Evolutionary conservation across 1,284 basidiomycete species (phyloP), one percentile per base, ranked within the genome.

Genomic region (Ustanciosporium gigantosporum): DNA sequence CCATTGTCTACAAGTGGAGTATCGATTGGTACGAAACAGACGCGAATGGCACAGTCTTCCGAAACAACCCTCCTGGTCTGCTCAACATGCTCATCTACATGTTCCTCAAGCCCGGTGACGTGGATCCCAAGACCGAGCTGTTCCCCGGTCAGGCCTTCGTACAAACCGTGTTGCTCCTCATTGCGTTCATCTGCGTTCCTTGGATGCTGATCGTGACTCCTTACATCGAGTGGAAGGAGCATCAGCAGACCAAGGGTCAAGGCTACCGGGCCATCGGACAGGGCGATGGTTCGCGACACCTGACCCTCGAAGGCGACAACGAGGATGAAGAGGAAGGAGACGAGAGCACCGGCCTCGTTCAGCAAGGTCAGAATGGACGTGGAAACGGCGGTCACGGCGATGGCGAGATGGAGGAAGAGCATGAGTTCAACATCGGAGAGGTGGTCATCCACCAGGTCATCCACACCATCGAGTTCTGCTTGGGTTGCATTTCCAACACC

Each of bases 401-500:
- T 83, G 61, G 73, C 68, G 86, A 86, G 41, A 86, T 85, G 49
- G 86, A 70, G 36, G 81, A 81, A 35, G 82, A 82, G 41, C 79
- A 82, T 62, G 65, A 69, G 25, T 84, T 83, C 78, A 92, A 96
- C 76, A 90, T 97, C 79, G 84, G 91, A 74, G 94, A 98, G 80
- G 86, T 96, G 39, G 85, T 95, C 32, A 90, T 98, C 53, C 92
- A 98, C 81, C 94, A 97, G 79, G 83, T 95, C 62, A 98, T 98
- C 36, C 60, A 74, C 58, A 68, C 69, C 23, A 68, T 68, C 49
- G 95, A 98, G 81, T 98, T 97, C 82, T 97, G 94, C 78, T 85
- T 98, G 29, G 87, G 93, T 17, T 96, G 94, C 80, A 96, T 99
- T 77, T 98, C 95, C 64, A 96, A 99, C 81, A 99, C 95, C 2